Evolutionary conservation across 129 eudicot genomes (phyloP), one percentile per base, ranked within the genome.

Genomic region (Heracleum sosnowskyi): DNA sequence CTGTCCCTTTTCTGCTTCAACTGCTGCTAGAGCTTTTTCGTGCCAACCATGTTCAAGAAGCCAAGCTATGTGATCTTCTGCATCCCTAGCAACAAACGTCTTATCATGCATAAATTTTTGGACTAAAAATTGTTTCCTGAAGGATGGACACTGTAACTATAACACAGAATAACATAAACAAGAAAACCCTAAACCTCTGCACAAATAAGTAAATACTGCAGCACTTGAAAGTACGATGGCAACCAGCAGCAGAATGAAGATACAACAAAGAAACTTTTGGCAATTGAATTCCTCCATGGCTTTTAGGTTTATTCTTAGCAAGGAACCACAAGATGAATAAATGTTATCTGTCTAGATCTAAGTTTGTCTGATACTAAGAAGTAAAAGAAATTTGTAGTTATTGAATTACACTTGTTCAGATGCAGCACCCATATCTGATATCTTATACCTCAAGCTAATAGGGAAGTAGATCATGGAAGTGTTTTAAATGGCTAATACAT

Each of bases 61-160:
- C 99, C 99, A 95, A 81, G 91, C 80, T 62, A 95, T 95, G 87
- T 95, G 99, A 83, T 95, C 99, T 89, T 95, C 99, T 80, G 99
- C 82, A 87, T 95, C 99, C 90, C 99, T 95, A 85, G 33, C 79
- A 88, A 76, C 78, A 74, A 83, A 42, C 31, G 42, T 10, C 24
- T 76, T 45, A 69, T 76, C 69, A 80, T 69, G 69, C 41, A 28
- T 40, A 40, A 63, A 64, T 41, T 29, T 29, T 22, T 6, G 12
- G 60, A 42, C 13, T 10, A 39, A 39, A 41, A n/a, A 4, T 7
- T 73, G 71, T 64, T 28, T 26, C 35, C 69, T 63, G 31, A 11
- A 64, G 39, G 71, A 36, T 3, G 71, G 24, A 15, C 39, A 57
- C 0, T n/a, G 31, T n/a, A n/a, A n/a, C 4, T 2, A 57, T 9